These are phyloP conservation scores for Groenewaldozyma salmanticensis DNA, from an alignment of 805 yeast genomes.

Conservation along the genomic window DNA sequence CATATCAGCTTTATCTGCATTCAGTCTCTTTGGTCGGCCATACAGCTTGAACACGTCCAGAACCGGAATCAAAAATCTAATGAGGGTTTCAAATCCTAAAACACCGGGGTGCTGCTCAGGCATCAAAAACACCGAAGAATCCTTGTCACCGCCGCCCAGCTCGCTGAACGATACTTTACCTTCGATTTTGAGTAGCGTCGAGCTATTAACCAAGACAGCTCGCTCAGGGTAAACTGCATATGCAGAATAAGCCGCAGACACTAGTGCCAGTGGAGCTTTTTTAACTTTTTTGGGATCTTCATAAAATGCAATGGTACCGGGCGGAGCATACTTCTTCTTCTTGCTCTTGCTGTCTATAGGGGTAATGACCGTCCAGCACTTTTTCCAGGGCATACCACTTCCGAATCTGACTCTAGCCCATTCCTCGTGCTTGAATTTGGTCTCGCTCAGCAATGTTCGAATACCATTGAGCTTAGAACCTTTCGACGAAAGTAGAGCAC, in stretches of 20 bases:
- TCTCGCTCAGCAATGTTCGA: constrained; percentile 71
- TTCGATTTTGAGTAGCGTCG: constrained; percentile 83
- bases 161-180: constrained; percentile 47
- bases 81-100: constrained; percentile 73
- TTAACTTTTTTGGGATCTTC: constrained; percentile 68
- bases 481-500: constrained; percentile 83
- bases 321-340: constrained; percentile 29
- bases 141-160: constrained; percentile 34
- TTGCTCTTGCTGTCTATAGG: constrained; percentile 37
- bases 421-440: constrained; percentile 80
- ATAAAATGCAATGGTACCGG: constrained; percentile 68
- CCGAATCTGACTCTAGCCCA: constrained; percentile 96
- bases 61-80: constrained; percentile 65
- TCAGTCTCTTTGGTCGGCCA: constrained; percentile 70
- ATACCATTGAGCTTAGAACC: constrained; percentile 85
- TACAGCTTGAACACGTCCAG: constrained; percentile 69
- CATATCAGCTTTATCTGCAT: constrained; percentile 60
- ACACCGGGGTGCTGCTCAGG: constrained; percentile 79
- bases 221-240: constrained; percentile 92
- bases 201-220: constrained; percentile 67
- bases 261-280: constrained; percentile 66
- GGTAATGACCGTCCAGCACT: constrained; percentile 82
- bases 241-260: constrained; percentile 57
- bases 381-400: constrained; percentile 95
- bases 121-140: constrained; percentile 65